These are phyloP conservation scores for Jatropha curcas DNA, from an alignment of 345 rosid genomes.

Conservation along the genomic window DNA sequence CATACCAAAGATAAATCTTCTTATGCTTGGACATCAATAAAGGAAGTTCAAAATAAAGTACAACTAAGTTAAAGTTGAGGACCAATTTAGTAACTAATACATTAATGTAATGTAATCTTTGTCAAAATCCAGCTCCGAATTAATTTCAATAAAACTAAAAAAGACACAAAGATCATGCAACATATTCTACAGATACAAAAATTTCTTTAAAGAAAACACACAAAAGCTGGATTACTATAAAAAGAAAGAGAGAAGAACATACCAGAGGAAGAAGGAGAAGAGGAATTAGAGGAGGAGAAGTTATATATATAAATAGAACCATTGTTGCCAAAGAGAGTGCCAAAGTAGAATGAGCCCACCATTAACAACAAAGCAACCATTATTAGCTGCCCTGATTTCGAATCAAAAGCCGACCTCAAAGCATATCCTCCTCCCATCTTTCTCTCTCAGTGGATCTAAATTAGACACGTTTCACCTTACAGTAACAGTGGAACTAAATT, in stretches of 20 bases:
- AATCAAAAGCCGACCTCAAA: slow-evolving; percentile 62
- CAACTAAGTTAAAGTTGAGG: background rate
- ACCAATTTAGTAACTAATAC: background rate
- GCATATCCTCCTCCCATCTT: slow-evolving; percentile 60
- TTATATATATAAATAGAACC: slow-evolving; percentile 48
- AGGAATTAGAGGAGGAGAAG: slow-evolving; percentile 27
- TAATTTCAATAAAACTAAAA: no score
- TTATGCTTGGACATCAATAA: background rate
- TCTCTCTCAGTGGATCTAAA: background rate
- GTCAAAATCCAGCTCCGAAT: background rate
- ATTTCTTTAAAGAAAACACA: background rate
- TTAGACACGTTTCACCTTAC: background rate
- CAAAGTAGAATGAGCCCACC: slow-evolving; percentile 76
- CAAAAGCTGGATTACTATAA: background rate
- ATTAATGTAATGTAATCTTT: no score
- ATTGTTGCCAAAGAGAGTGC: slow-evolving; percentile 76
- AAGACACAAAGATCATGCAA: background rate
- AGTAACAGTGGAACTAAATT: background rate
- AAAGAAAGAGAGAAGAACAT: slow-evolving; percentile 13
- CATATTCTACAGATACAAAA: background rate
- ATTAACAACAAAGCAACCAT: slow-evolving; percentile 65
- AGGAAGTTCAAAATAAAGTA: background rate
- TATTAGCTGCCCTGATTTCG: slow-evolving; percentile 69
- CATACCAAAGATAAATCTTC: background rate
- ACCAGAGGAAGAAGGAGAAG: slow-evolving; percentile 29